A percentile compares a stretch with the other conserved stretches of the same genome.
Evolutionary conservation across 108 stramenopile species (phyloP).

Genomic region (Cyclostephanos tholiformis): DNA sequence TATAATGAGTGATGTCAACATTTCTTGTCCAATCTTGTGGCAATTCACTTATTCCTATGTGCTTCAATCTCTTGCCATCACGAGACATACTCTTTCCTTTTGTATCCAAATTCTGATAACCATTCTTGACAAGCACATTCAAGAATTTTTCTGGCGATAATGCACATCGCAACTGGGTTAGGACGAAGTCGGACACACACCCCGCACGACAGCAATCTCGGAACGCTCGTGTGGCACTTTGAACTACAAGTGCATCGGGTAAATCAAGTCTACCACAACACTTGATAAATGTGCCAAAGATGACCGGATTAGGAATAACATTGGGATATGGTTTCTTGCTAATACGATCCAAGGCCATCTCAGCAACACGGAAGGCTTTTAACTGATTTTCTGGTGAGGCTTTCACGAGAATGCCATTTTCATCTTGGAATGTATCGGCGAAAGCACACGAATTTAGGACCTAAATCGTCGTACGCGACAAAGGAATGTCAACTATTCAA

Average conservation of each 20-base stretch:
- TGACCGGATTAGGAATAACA: slow-evolving; percentile 44
- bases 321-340: slow-evolving; percentile 31
- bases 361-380: slow-evolving; percentile 66
- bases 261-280: slow-evolving; percentile 65
- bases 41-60: slow-evolving; percentile 30
- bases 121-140: slow-evolving; percentile 42
- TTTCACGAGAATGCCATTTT: slow-evolving; percentile 29
- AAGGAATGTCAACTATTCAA: background rate
- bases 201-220: slow-evolving; percentile 56
- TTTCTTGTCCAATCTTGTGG: slow-evolving; percentile 41
- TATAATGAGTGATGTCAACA: slow-evolving; percentile 1
- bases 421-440: slow-evolving; percentile 46
- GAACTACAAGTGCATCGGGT: slow-evolving; percentile 38
- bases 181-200: slow-evolving; percentile 70
- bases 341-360: slow-evolving; percentile 50
- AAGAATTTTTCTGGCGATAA: slow-evolving; percentile 39
- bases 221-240: slow-evolving; percentile 51
- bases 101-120: slow-evolving; percentile 41
- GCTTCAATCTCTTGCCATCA: slow-evolving; percentile 43
- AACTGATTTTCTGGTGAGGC: slow-evolving; percentile 42
- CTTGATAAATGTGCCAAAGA: slow-evolving; percentile 76
- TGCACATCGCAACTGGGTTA: slow-evolving; percentile 60
- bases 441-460: slow-evolving; percentile 77
- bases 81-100: slow-evolving; percentile 45
- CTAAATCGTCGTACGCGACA: slow-evolving; percentile 10